Percentiles rank a stretch among this genome's conserved stretches.
These are phyloP conservation scores for Leccinum boreale DNA, from an alignment of 768 basidiomycete species.

Conservation along the genomic window DNA sequence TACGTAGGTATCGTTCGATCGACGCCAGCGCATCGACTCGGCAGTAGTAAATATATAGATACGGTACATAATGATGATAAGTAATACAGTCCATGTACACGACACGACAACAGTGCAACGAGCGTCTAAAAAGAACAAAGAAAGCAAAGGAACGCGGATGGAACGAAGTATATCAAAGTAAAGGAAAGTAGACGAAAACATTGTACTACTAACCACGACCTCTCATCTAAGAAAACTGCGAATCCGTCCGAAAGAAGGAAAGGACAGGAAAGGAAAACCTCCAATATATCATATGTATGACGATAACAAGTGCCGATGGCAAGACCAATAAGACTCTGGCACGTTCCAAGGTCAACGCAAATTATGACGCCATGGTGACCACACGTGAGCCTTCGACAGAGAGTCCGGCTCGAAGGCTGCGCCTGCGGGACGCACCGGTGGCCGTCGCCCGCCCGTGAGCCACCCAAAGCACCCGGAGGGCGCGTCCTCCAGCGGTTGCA, in stretches of 20 bases:
- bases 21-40: background rate
- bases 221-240: background rate
- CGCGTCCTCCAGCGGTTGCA: constrained; percentile 20
- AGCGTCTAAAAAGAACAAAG: background rate
- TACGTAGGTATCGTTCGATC: background rate
- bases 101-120: background rate
- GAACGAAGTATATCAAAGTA: background rate
- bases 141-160: background rate
- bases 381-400: constrained; percentile 14
- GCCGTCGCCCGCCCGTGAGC: constrained; percentile 10
- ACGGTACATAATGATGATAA: background rate
- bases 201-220: background rate
- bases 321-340: too few species aligned
- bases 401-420: constrained; percentile 10
- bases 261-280: background rate
- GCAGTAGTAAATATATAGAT: background rate
- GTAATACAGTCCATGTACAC: background rate
- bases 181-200: background rate
- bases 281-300: background rate
- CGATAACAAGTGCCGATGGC: background rate
- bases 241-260: background rate
- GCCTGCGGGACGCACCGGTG: background rate
- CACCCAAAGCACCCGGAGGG: constrained; percentile 22
- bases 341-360: background rate
- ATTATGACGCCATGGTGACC: constrained; percentile 8